Evolutionary conservation across 164 flowering plant species (phyloP), one percentile per base, ranked within the genome.

Genomic region (Warburgia ugandensis): DNA sequence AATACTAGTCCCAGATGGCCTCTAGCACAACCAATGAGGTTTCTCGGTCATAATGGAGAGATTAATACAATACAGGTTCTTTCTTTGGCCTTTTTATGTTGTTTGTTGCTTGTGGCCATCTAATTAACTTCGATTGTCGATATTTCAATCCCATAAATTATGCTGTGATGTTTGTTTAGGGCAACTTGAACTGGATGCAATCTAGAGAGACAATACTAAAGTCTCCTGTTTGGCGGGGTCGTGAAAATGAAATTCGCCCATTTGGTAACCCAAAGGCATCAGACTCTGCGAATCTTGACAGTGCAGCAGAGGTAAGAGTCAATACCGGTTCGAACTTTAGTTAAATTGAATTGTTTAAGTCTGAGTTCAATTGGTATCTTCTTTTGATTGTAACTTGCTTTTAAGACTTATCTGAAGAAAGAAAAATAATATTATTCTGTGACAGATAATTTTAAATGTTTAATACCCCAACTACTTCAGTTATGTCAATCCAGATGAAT

Each of bases 1-100:
- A 94, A 94, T 60, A 94, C 97, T 29, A 86, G 88, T 73, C 99
- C 99, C 28, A 80, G 96, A 60, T 94, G 99, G 99, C 97, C 96
- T 54, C 88, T 86, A 53, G 99, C 97, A 36, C 99, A 89, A 55
- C 99, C 99, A 42, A 94, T 94, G 99, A 81, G 99, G 69, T 77
- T 94, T 35, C 89, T 94, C 44, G 99, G 99, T 61, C 99, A 94
- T 61, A 94, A 94, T 74, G 99, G 99, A 68, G 99, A 94, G 73
- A 89, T 94, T 57, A 94, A 94, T 51, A 89, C 97, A 33, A 79
- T 94, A 68, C 99, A 89, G 97, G 99, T 84, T n/a, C n/a, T n/a
- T n/a, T n/a, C n/a, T n/a, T n/a, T 60, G 28, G 28, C 13, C 36
- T 9, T 20, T 46, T 59, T 20, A 26, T 54, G 30, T 37, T 58